phyloP scores from a whole-genome alignment of 1,284 basidiomycete genomes.

The Macrocystidia cucumis region DNA sequence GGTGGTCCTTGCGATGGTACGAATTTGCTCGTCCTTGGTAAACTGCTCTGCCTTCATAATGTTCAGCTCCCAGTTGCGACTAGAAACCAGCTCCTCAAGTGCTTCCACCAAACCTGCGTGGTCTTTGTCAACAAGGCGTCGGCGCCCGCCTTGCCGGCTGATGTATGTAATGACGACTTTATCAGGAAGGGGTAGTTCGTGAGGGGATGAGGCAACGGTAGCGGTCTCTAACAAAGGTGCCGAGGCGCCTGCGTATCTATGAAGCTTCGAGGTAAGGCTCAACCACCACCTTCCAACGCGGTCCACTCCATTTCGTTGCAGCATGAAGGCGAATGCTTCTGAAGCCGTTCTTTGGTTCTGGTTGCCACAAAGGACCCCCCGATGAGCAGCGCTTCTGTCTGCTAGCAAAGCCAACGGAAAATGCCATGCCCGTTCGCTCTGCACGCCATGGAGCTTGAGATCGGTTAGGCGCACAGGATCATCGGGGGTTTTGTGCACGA shows the following conservation, averaged over 20 bases:
- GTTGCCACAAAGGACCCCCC: constrained; percentile 52
- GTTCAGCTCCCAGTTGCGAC: constrained; percentile 41
- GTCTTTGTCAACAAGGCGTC: constrained; percentile 52
- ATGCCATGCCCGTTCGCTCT: constrained; percentile 24
- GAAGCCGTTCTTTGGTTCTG: constrained; percentile 62
- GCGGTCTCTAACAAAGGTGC: constrained; percentile 12
- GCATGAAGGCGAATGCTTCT: constrained; percentile 50
- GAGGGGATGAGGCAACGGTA: constrained; percentile 9
- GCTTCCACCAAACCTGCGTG: constrained; percentile 52
- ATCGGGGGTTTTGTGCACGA: too few relatives aligned
- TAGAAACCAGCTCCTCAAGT: constrained; percentile 46
- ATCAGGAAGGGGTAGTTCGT: constrained; percentile 27
- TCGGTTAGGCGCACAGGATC: too few relatives aligned
- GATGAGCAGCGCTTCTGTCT: constrained; percentile 70
- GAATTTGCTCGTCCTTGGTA: constrained; percentile 67
- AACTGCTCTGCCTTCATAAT: constrained; percentile 60
- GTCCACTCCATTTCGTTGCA: constrained; percentile 21
- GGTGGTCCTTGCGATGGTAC: constrained; percentile 55
- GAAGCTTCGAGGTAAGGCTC: constrained; percentile 49
- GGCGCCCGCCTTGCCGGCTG: constrained; percentile 49
- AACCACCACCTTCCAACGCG: constrained; percentile 60
- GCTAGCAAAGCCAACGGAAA: constrained; percentile 59
- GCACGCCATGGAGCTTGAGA: too few relatives aligned
- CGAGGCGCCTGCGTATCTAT: constrained; percentile 52
- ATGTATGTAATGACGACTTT: constrained; percentile 70